These are phyloP conservation scores for Penicillium paradoxum DNA, from an alignment of 495 filamentous ascomycete species.

Conservation along the genomic window DNA sequence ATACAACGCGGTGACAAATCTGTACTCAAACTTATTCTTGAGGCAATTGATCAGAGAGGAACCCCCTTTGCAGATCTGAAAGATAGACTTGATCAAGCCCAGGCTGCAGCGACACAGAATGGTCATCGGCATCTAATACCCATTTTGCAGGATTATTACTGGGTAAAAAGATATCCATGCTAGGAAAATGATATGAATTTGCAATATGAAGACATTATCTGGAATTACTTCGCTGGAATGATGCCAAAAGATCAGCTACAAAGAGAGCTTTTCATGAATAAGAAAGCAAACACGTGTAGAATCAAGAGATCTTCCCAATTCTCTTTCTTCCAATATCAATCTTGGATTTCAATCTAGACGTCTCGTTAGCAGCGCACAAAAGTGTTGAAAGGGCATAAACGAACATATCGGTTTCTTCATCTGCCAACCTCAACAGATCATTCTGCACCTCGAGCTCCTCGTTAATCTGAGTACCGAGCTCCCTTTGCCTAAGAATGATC, in stretches of 20 bases:
- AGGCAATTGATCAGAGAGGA: background rate
- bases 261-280: background rate
- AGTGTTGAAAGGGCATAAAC: constrained; percentile 11
- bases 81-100: background rate
- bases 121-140: background rate
- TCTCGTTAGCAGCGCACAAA: constrained; percentile 18
- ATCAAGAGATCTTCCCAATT: constrained; percentile 66
- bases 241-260: background rate
- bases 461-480: constrained; percentile 80
- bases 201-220: background rate
- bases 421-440: constrained; percentile 68
- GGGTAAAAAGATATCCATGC: background rate
- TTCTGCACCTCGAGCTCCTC: constrained; percentile 83
- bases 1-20: background rate
- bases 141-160: background rate
- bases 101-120: background rate
- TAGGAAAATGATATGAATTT: background rate
- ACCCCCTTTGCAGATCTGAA: background rate
- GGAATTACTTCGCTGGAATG: background rate
- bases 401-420: constrained; percentile 66
- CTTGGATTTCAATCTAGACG: constrained; percentile 61
- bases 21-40: background rate
- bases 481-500: constrained; percentile 73
- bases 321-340: constrained; percentile 77
- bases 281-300: background rate